These are phyloP conservation scores for Sporothrix globosa DNA, from an alignment of 2,329 filamentous ascomycete genomes.

Conservation along the genomic window DNA sequence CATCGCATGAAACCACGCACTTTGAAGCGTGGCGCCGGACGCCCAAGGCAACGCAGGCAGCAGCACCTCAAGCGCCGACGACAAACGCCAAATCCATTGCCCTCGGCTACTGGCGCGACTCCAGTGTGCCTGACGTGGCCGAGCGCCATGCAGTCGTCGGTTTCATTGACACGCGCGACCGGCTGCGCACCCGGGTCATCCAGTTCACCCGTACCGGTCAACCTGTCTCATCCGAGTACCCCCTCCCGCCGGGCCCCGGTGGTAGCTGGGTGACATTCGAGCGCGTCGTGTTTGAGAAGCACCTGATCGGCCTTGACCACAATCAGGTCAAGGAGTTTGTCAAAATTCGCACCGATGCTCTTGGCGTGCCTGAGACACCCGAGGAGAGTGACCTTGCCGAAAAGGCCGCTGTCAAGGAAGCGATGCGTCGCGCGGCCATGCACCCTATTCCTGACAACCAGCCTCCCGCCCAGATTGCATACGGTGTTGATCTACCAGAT, in stretches of 20 bases:
- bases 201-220: constrained; percentile 54
- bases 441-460: constrained; percentile 52
- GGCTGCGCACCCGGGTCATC: constrained; percentile 63
- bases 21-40: background rate
- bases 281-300: constrained; percentile 60
- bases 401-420: constrained; percentile 51
- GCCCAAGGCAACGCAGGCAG: constrained; percentile 37
- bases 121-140: constrained; percentile 51
- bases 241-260: constrained; percentile 61
- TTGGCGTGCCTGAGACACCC: constrained; percentile 43
- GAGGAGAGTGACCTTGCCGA: constrained; percentile 48
- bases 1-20: background rate
- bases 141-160: constrained; percentile 64
- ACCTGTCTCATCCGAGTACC: constrained; percentile 50
- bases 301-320: constrained; percentile 59
- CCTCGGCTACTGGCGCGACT: constrained; percentile 65
- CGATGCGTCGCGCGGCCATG: constrained; percentile 49
- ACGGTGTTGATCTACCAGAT: constrained; percentile 55
- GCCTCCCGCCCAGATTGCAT: constrained; percentile 53
- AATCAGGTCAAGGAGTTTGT: constrained; percentile 66
- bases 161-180: constrained; percentile 64
- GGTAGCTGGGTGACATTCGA: constrained; percentile 68
- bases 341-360: constrained; percentile 52
- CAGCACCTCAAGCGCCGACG: background rate
- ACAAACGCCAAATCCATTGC: constrained; percentile 50